These are phyloP conservation scores for Plenodomus tracheiphilus DNA, from an alignment of 2,329 filamentous ascomycete species.

Conservation along the genomic window DNA sequence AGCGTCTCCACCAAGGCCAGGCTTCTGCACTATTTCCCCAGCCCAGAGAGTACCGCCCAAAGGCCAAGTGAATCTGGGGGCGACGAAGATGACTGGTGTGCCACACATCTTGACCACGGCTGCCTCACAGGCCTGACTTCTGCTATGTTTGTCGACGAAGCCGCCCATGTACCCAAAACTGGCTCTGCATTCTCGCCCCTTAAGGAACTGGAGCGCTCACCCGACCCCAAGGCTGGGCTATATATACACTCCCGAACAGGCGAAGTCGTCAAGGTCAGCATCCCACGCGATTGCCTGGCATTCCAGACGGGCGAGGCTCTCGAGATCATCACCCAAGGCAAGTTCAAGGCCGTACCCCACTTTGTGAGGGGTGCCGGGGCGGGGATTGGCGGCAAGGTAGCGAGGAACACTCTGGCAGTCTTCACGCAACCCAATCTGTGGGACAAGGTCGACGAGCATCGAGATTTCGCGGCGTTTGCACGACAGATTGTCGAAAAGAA, in stretches of 20 bases:
- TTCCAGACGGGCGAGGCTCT: slow-evolving; percentile 96
- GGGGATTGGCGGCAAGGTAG: slow-evolving; percentile 51
- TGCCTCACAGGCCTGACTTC: slow-evolving; percentile 92
- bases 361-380: slow-evolving; percentile 80
- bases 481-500: slow-evolving; percentile 54
- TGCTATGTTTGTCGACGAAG: slow-evolving; percentile 94
- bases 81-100: slow-evolving; percentile 91
- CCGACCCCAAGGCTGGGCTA: slow-evolving; percentile 83
- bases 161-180: slow-evolving; percentile 42
- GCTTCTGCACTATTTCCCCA: slow-evolving; percentile 88
- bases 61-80: slow-evolving; percentile 22
- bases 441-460: slow-evolving; percentile 72
- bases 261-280: slow-evolving; percentile 84
- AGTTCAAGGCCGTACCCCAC: slow-evolving; percentile 93
- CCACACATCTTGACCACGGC: slow-evolving; percentile 86
- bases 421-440: slow-evolving; percentile 96
- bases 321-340: slow-evolving; percentile 86
- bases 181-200: slow-evolving; percentile 54
- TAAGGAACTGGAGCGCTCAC: slow-evolving; percentile 72
- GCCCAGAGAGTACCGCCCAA: slow-evolving; percentile 27
- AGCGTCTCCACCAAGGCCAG: slow-evolving; percentile 90
- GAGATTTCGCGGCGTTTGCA: slow-evolving; percentile 78
- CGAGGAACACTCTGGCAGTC: slow-evolving; percentile 83
- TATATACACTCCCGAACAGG: slow-evolving; percentile 89
- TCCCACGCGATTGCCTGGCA: slow-evolving; percentile 86